Base-by-base conservation (phyloP, 2,329 filamentous ascomycete genomes). In the Hansfordia pulvinata region DNA sequence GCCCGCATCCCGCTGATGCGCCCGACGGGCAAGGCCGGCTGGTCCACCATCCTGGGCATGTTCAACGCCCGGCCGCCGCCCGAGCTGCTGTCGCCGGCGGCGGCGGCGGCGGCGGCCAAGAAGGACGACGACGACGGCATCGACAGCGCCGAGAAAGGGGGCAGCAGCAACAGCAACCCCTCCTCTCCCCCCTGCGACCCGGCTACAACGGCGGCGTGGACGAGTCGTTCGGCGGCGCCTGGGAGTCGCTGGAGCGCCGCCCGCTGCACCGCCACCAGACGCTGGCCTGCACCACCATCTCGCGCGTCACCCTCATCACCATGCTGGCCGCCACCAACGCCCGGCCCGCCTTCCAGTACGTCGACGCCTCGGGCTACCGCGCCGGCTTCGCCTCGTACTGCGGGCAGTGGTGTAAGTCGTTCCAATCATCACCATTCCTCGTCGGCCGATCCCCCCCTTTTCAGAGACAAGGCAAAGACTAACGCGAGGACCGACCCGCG, bases 331-430 rank as follows among this genome's bases (percentile, higher is more conserved):
- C 45, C 8, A 44, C 38, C 6, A 50, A 49, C 17, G 46, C 37
- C 6, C 38, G 43, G 3, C 31, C 36, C 2, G 40, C 45, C 4
- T 50, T 43, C 35, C 37, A 41, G 27, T 47, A 44, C 26, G 43
- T 42, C 17, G 42, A 42, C 10, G 47, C 44, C 13, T 33, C 43
- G 17, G 47, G 47, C 4, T 43, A 47, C 27, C 42, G 47, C 4
- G 41, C 43, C 11, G 39, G 44, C 1, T 51, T 48, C 26, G 40
- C 46, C 5, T 46, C 42, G 18, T 52, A 50, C 32, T 37, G 37
- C 21, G 49, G 47, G 10, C 41, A 44, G 22, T 52, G 42, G 42
- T 42, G 38, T 41, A 28, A 30, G 37, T 36, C n/a, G n/a, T n/a
- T n/a, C n/a, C n/a, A n/a, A n/a, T n/a, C n/a, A n/a, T n/a, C n/a